Base-by-base conservation (phyloP, 2,329 filamentous ascomycete genomes). In the Microdochium nivale region DNA sequence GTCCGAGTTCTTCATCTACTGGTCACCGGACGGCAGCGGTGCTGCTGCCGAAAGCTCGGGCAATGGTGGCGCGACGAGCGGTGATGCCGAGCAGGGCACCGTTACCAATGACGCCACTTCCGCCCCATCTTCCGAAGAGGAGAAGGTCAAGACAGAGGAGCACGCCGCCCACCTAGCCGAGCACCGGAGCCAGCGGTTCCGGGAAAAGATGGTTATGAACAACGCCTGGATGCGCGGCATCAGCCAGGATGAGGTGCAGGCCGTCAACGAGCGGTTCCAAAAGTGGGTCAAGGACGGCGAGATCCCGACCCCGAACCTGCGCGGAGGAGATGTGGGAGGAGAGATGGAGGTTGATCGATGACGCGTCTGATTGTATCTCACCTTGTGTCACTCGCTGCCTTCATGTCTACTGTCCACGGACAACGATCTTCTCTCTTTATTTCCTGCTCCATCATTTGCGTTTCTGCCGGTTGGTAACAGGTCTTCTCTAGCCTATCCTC, bases 151-250 rank as follows among this genome's bases (percentile, higher is more conserved):
- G 70, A 79, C 80, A 51, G 81, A 83, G 70, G 69, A 79, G 60
- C 69, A 73, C 58, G 67, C 88, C 72, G 78, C 79, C 64, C 66
- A 68, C 5, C 59, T 73, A 14, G 69, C 65, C 48, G 80, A 86
- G 54, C 81, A 87, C 69, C 86, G 88, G 24, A 78, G 88, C 56
- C 74, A 74, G 59, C 87, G 83, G 66, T 72, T 91, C 63, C 79
- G 80, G 56, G 86, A 94, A 77, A 94, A 92, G 76, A 75, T 90
- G 67, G 82, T 95, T 56, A 86, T 86, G 70, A 87, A 91, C 76
- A 84, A 86, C 54, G 80, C 88, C 55, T 92, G 90, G 70, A 76
- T 95, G 67, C 82, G 89, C 68, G 87, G 88, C 51, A 74, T 89
- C 69, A 87, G 86, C 66, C 87, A 88, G 69, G 87, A 87, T 58